These are phyloP conservation scores for Neofusicoccum umdonicola DNA, from an alignment of 2,329 filamentous ascomycete species.

Conservation along the genomic window DNA sequence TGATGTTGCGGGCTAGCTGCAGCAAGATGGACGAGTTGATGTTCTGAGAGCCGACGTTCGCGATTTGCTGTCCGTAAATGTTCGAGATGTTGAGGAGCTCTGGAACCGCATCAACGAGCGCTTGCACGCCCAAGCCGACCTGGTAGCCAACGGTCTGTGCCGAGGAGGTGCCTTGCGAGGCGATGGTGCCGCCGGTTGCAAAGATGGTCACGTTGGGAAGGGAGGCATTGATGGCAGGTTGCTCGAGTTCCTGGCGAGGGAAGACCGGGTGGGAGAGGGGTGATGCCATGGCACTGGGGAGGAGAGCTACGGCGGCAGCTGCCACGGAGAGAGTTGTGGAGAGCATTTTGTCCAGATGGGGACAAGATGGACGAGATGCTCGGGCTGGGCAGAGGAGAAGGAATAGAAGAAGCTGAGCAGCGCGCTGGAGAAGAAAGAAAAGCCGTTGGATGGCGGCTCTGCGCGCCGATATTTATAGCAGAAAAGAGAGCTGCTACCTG, in stretches of 20 bases:
- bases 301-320: not conserved
- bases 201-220: constrained; percentile 59
- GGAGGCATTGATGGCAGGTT: constrained; percentile 41
- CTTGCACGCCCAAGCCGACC: constrained; percentile 49
- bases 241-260: constrained; percentile 7
- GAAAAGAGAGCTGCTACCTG: not conserved
- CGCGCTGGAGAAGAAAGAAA: not conserved
- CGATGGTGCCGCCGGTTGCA: constrained; percentile 60
- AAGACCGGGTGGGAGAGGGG: not conserved
- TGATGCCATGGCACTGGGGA: not conserved
- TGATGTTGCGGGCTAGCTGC: constrained; percentile 49
- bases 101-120: constrained; percentile 56
- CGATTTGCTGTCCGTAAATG: constrained; percentile 48
- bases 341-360: not conserved
- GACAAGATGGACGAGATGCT: not conserved
- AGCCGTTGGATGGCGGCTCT: not conserved
- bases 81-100: constrained; percentile 56
- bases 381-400: not conserved
- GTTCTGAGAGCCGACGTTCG: constrained; percentile 34
- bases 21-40: constrained; percentile 52
- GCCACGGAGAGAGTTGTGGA: not conserved
- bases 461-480: not conserved
- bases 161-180: constrained; percentile 49
- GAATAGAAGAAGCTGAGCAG: not conserved
- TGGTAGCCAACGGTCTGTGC: constrained; percentile 57